These are phyloP conservation scores for Trichoderma polysporum DNA, from an alignment of 2,329 filamentous ascomycete genomes.

Conservation along the genomic window DNA sequence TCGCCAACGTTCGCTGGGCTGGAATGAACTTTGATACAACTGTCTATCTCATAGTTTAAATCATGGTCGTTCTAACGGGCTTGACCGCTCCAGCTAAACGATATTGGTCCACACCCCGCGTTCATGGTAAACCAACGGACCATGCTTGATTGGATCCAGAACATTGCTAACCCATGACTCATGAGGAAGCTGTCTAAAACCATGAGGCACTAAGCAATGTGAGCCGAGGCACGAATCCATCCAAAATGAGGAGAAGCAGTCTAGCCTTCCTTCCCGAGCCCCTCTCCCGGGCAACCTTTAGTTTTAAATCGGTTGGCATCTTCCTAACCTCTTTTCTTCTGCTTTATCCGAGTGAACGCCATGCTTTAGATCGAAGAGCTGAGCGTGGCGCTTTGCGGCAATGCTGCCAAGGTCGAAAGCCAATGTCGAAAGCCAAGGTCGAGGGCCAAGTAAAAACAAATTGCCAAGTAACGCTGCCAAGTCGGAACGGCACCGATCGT, in stretches of 20 bases:
- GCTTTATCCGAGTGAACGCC: neutral
- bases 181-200: slow-evolving; percentile 1
- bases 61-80: neutral
- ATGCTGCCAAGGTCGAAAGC: neutral
- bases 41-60: neutral
- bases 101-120: slow-evolving; percentile 8
- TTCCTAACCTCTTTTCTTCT: neutral
- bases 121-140: neutral
- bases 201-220: neutral
- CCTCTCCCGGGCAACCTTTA: neutral
- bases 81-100: neutral
- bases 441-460: neutral
- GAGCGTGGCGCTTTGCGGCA: neutral
- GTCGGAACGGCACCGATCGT: neutral
- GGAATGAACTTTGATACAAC: neutral
- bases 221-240: slow-evolving; percentile 6
- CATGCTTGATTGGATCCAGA: neutral
- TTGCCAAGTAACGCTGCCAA: neutral
- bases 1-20: neutral
- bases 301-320: neutral
- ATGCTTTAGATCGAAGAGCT: neutral
- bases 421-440: no score
- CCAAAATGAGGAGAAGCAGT: slow-evolving; percentile 4
- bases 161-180: slow-evolving; percentile 1
- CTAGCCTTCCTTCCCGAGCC: neutral